These are phyloP conservation scores for Monosporascus sp. DNA, from an alignment of 2,329 filamentous ascomycete species.

Conservation along the genomic window DNA sequence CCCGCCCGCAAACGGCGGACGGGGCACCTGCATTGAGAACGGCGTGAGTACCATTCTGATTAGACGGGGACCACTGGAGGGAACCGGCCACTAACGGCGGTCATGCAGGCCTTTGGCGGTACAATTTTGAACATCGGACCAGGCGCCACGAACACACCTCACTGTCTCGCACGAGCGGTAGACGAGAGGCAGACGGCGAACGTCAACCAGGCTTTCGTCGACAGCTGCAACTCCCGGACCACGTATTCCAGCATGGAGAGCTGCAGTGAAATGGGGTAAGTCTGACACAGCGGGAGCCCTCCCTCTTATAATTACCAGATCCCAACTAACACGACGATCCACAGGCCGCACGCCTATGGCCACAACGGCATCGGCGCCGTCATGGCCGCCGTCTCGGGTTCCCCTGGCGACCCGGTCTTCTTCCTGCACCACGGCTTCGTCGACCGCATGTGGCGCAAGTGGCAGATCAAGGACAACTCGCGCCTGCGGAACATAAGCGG, in stretches of 20 bases:
- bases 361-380: conserved; percentile 31
- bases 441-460: conserved; percentile 28
- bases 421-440: conserved; percentile 31
- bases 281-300: neutral
- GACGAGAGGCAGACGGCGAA: conserved; percentile 25
- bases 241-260: conserved; percentile 26
- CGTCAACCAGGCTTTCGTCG: conserved; percentile 25
- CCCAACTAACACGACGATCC: conserved; percentile 8
- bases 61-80: neutral
- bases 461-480: conserved; percentile 26
- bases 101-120: conserved; percentile 21
- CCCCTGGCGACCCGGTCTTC: conserved; percentile 30
- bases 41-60: conserved; percentile 21
- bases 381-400: conserved; percentile 29
- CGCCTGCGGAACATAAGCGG: conserved; percentile 24
- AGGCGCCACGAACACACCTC: conserved; percentile 17
- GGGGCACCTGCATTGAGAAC: conserved; percentile 27
- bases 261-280: conserved; percentile 30
- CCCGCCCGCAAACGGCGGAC: conserved; percentile 19
- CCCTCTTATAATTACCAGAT: neutral
- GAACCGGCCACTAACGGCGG: conserved; percentile 1
- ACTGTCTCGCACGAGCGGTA: conserved; percentile 29
- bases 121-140: conserved; percentile 27
- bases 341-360: conserved; percentile 29
- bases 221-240: conserved; percentile 25